Evolutionary conservation across 2,329 filamentous ascomycete species (phyloP).

Genomic region (Cladosporium colombiae): DNA sequence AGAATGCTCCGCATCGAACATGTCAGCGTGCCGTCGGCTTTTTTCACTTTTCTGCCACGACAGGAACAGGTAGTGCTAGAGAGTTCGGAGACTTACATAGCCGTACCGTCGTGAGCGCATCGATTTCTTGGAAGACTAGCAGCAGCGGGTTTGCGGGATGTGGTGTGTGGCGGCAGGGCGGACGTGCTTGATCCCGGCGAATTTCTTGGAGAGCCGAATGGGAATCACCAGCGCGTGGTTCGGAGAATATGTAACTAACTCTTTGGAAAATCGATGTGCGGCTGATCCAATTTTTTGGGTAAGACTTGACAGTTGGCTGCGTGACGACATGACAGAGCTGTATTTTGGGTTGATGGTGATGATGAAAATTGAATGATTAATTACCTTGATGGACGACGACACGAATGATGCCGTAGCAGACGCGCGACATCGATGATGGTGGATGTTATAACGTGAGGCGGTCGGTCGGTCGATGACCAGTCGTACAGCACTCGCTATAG

Average conservation of each 20-base stretch:
- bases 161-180: background rate
- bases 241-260: conserved; percentile 9
- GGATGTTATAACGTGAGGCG: background rate
- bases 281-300: conserved; percentile 7
- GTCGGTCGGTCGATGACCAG: conserved; percentile 4
- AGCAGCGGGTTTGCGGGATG: background rate
- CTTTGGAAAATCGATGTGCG: background rate
- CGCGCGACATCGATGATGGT: background rate
- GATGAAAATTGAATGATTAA: background rate
- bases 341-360: background rate
- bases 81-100: conserved; percentile 1
- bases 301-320: background rate
- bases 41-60: background rate
- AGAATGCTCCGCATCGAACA: background rate
- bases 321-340: background rate
- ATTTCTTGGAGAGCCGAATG: conserved; percentile 13
- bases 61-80: background rate
- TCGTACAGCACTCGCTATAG: conserved; percentile 1
- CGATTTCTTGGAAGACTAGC: background rate
- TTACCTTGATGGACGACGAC: background rate
- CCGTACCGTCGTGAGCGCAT: conserved; percentile 14
- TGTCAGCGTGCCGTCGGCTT: background rate
- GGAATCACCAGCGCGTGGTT: conserved; percentile 5
- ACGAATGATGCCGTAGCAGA: background rate
- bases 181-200: background rate